Evolutionary conservation across 2,329 filamentous ascomycete species (phyloP).

Genomic region (Fonsecaea multimorphosa): DNA sequence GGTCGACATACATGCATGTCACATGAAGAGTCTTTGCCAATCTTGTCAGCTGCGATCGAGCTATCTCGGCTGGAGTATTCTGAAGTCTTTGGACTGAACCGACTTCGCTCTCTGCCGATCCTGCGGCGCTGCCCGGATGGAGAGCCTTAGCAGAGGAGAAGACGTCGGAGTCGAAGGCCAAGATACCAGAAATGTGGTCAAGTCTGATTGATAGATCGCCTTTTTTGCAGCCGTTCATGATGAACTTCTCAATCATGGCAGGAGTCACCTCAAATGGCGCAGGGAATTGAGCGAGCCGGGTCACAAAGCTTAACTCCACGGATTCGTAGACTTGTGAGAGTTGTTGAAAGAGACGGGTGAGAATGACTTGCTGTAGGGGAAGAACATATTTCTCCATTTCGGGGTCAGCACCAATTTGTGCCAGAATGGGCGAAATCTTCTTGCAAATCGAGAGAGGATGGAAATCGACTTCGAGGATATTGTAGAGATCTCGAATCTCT

Average conservation of each 20-base stretch:
- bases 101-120: conserved; percentile 84
- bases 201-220: conserved; percentile 95
- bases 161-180: conserved; percentile 97
- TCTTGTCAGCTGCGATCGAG: conserved; percentile 90
- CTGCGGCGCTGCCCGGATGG: conserved; percentile 80
- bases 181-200: conserved; percentile 90
- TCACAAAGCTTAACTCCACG: conserved; percentile 90
- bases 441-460: conserved; percentile 98
- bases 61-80: conserved; percentile 97
- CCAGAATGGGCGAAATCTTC: conserved; percentile 95
- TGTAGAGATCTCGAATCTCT: conserved; percentile 96
- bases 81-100: conserved; percentile 92
- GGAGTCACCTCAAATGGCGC: conserved; percentile 93
- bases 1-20: conserved; percentile 95
- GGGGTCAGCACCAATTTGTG: conserved; percentile 87
- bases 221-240: conserved; percentile 99
- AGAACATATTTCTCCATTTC: conserved; percentile 98
- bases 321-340: conserved; percentile 98
- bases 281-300: conserved; percentile 92
- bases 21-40: conserved; percentile 89
- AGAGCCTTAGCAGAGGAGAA: conserved; percentile 96
- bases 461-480: conserved; percentile 98
- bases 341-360: conserved; percentile 98
- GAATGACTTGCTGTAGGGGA: conserved; percentile 96
- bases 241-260: conserved; percentile 97